phyloP scores from a whole-genome alignment of 306 rosid species.

The Prunus dulcis region DNA sequence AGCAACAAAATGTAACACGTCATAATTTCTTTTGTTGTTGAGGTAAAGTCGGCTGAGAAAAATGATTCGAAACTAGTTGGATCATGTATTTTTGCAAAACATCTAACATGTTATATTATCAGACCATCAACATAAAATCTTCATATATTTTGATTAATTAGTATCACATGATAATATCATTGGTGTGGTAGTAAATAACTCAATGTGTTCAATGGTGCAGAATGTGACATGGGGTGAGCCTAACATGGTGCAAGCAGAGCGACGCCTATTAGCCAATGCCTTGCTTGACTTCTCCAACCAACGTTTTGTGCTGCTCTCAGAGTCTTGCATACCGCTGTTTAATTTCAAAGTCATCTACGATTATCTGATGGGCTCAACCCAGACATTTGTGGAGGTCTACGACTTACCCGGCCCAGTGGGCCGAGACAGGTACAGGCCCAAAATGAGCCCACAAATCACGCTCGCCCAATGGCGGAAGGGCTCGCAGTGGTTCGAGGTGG shows the following conservation, averaged over 20 bases:
- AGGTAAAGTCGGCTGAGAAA: no score
- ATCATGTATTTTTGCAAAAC: not conserved
- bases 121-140: not conserved
- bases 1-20: conserved; percentile 2
- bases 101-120: not conserved
- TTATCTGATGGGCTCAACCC: conserved; percentile 46
- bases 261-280: conserved; percentile 69
- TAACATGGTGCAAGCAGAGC: conserved; percentile 76
- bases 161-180: not conserved
- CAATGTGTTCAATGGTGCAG: conserved; percentile 30
- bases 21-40: not conserved
- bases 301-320: conserved; percentile 77
- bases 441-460: conserved; percentile 49
- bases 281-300: conserved; percentile 60
- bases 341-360: conserved; percentile 64
- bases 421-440: conserved; percentile 54
- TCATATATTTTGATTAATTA: no score
- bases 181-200: not conserved
- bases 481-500: conserved; percentile 87
- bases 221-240: conserved; percentile 74
- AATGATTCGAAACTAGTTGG: no score
- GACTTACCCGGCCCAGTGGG: conserved; percentile 48
- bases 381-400: conserved; percentile 57
- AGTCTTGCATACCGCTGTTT: conserved; percentile 83
- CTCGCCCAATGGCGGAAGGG: conserved; percentile 81